phyloP scores from a whole-genome alignment of 495 filamentous ascomycete genomes.

The Aspergillus sclerotiicarbonarius region DNA sequence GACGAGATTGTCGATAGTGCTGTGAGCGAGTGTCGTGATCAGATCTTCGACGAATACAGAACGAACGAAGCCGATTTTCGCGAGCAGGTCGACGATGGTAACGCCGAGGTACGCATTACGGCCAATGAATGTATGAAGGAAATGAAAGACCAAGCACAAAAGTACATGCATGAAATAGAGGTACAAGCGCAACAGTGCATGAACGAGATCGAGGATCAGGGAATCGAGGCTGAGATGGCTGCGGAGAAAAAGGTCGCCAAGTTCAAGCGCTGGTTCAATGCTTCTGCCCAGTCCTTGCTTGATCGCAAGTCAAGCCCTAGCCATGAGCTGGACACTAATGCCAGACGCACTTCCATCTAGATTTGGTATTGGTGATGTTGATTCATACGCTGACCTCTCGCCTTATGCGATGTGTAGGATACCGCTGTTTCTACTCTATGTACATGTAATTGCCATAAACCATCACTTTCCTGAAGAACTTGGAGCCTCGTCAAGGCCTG shows the following conservation, averaged over 20 bases:
- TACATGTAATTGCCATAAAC: no score
- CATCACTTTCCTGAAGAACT: no score
- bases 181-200: conserved; percentile 20
- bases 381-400: no score
- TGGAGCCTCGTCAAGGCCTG: no score
- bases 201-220: conserved; percentile 12
- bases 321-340: conserved; percentile 9
- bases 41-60: conserved; percentile 17
- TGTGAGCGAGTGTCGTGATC: conserved; percentile 18
- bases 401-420: no score
- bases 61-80: conserved; percentile 17
- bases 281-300: conserved; percentile 11
- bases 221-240: conserved; percentile 16
- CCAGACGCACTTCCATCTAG: conserved; percentile 17
- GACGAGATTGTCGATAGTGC: conserved; percentile 16
- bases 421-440: no score
- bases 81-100: conserved; percentile 20
- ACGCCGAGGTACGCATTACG: conserved; percentile 17
- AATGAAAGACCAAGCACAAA: conserved; percentile 11
- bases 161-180: conserved; percentile 15
- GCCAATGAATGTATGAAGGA: conserved; percentile 21
- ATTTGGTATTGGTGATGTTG: conserved; percentile 6
- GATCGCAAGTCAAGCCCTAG: conserved; percentile 14
- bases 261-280: conserved; percentile 12
- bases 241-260: conserved; percentile 10